phyloP scores from a whole-genome alignment of 2,329 filamentous ascomycete species.

The Zopfia rhizophila region DNA sequence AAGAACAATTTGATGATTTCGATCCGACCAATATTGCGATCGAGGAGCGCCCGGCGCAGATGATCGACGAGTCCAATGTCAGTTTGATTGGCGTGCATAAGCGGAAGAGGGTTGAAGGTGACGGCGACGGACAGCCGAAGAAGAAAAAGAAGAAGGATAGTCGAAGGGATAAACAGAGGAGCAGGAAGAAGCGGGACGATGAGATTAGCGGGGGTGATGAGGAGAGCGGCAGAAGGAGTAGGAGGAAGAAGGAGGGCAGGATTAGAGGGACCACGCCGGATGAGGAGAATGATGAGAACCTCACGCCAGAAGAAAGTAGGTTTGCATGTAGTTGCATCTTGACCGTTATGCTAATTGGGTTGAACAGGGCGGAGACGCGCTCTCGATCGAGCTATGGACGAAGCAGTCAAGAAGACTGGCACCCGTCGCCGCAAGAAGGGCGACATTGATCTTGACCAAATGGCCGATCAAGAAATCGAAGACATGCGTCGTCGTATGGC shows the following conservation, averaged over 20 bases:
- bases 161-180: constrained; percentile 63
- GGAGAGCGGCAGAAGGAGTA: constrained; percentile 65
- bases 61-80: constrained; percentile 70
- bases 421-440: constrained; percentile 80
- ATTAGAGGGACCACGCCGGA: constrained; percentile 56
- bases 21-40: constrained; percentile 70
- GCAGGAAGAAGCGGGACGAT: constrained; percentile 61
- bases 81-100: constrained; percentile 71
- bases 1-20: constrained; percentile 73
- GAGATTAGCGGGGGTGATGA: constrained; percentile 61
- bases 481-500: constrained; percentile 91
- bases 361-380: constrained; percentile 74
- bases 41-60: constrained; percentile 67
- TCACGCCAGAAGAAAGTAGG: constrained; percentile 85
- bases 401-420: constrained; percentile 85
- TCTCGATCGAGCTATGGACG: constrained; percentile 87
- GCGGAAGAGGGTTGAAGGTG: constrained; percentile 70
- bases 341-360: constrained; percentile 21
- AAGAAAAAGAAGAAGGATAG: constrained; percentile 74
- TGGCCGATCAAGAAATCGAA: constrained; percentile 89
- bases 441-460: constrained; percentile 90
- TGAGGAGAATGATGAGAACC: constrained; percentile 77
- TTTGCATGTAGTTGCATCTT: constrained; percentile 28
- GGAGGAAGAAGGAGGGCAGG: constrained; percentile 53
- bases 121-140: constrained; percentile 69